Conservation (phyloP, 1,284 basidiomycete species). For the Ganoderma resinaceum region DNA sequence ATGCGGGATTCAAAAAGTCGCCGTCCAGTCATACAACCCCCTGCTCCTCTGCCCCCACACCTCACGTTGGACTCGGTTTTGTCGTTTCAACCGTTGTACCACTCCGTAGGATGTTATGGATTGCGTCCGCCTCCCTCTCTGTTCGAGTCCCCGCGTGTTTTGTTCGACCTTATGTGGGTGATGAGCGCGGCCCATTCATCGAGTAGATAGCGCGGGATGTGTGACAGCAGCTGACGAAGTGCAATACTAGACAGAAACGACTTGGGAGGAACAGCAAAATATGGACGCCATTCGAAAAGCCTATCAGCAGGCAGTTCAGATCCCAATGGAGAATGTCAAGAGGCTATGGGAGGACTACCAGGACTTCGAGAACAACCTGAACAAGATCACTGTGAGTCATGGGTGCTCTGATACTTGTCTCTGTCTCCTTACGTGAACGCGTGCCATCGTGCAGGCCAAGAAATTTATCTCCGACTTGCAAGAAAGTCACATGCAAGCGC, state of each 20-base stretch:
- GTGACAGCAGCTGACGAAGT: constrained; percentile 4
- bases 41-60: not conserved
- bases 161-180: not conserved
- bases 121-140: not conserved
- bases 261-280: constrained; percentile 96
- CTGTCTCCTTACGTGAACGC: not conserved
- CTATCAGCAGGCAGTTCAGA: constrained; percentile 93
- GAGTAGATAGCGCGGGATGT: constrained; percentile 6
- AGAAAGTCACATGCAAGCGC: constrained; percentile 91
- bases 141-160: constrained; percentile 8
- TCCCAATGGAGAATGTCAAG: constrained; percentile 95
- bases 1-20: not conserved
- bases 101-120: constrained; percentile 12
- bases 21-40: not conserved
- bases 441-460: constrained; percentile 69
- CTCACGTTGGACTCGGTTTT: not conserved
- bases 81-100: constrained; percentile 24
- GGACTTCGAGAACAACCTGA: constrained; percentile 90
- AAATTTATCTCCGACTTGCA: constrained; percentile 92
- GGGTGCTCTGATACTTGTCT: constrained; percentile 11
- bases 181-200: constrained; percentile 1
- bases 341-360: constrained; percentile 96
- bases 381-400: constrained; percentile 78
- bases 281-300: constrained; percentile 93
- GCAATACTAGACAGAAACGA: constrained; percentile 45